A percentile compares a stretch with the other conserved stretches of the same genome.
These are phyloP conservation scores for Arbutus unedo DNA, from an alignment of 148 eudicot species.

Conservation along the genomic window DNA sequence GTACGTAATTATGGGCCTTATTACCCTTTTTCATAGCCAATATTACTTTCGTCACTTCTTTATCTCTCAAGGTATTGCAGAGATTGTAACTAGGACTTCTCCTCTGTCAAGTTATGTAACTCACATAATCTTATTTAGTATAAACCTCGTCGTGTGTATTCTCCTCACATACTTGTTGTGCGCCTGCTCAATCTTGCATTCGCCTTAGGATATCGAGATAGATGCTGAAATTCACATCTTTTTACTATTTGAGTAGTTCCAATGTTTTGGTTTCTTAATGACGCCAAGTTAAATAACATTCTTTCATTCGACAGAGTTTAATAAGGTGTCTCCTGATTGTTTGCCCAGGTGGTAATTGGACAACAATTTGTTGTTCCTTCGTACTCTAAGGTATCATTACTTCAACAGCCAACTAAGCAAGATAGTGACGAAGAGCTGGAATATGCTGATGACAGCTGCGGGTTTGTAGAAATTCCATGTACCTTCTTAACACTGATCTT, in stretches of 20 bases:
- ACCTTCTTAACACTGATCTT: conserved; percentile 19
- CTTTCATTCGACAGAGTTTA: conserved; percentile 7
- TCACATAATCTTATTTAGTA: not conserved
- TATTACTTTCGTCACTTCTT: not conserved
- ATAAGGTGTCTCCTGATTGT: conserved; percentile 12
- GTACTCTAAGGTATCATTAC: conserved; percentile 86
- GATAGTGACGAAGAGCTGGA: conserved; percentile 99
- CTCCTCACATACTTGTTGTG: not conserved
- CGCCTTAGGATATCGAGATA: not conserved
- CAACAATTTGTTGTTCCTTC: conserved; percentile 78
- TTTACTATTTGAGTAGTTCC: not conserved
- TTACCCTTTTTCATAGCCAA: conserved; percentile 13
- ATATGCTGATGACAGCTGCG: conserved; percentile 77
- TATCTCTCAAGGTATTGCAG: not conserved
- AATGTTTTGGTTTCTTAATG: conserved; percentile 1
- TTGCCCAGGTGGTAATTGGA: conserved; percentile 69
- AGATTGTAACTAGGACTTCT: not conserved
- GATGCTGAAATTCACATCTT: not conserved
- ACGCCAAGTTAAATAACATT: not conserved
- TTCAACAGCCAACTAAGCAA: conserved; percentile 71
- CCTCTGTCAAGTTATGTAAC: not conserved
- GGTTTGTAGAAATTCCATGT: conserved; percentile 51
- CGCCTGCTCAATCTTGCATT: not conserved
- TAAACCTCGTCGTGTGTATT: not conserved
- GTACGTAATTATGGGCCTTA: conserved; percentile 28